Evolutionary conservation across 225 moss, liverwort and hornwort genomes (phyloP).

Genomic region (Climacium dendroides): DNA sequence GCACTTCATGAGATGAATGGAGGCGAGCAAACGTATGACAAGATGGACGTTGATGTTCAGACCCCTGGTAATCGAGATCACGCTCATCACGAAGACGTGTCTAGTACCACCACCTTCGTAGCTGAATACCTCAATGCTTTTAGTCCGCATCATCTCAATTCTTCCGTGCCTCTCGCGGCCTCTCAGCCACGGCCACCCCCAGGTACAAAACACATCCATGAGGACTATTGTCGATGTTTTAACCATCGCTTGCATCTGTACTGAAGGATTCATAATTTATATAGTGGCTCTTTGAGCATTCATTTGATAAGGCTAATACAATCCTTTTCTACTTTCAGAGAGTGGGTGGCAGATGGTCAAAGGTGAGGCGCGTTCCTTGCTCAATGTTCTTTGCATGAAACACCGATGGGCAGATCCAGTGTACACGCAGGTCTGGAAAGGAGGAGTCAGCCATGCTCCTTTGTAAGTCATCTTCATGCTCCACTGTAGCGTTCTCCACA

Average conservation of each 20-base stretch:
- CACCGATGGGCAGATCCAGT: constrained; percentile 35
- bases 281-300: background rate
- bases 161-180: background rate
- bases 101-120: background rate
- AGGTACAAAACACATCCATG: background rate
- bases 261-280: background rate
- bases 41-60: background rate
- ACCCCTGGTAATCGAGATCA: background rate
- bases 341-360: constrained; percentile 6
- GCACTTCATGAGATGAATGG: background rate
- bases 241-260: background rate
- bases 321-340: background rate
- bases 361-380: constrained; percentile 41
- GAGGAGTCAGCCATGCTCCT: constrained; percentile 33
- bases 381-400: constrained; percentile 37
- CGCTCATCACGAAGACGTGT: background rate
- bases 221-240: background rate
- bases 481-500: background rate
- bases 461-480: constrained; percentile 4
- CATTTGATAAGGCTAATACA: background rate
- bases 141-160: background rate
- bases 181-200: constrained; percentile 7
- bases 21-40: background rate
- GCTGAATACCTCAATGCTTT: background rate
- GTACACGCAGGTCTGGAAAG: constrained; percentile 16